Percentiles rank a stretch among this genome's conserved stretches.
These are phyloP conservation scores for Panaeolus papilionaceus DNA, from an alignment of 768 basidiomycete species.

Conservation along the genomic window DNA sequence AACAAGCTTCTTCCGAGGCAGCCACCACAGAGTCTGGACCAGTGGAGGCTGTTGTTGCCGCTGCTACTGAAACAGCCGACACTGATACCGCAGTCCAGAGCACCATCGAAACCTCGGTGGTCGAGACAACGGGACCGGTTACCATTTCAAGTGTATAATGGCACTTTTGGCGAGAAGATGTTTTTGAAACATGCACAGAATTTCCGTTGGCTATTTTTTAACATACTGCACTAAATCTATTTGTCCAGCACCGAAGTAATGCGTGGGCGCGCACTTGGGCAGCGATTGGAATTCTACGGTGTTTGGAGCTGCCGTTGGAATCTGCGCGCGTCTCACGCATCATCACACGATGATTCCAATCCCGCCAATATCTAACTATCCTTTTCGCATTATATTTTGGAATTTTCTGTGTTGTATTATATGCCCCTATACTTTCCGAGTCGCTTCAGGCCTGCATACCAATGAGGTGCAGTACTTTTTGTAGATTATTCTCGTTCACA, in stretches of 20 bases:
- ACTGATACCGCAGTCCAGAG: conserved; percentile 18
- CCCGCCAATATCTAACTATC: conserved; percentile 35
- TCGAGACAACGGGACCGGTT: not conserved
- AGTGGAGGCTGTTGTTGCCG: not conserved
- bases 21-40: conserved; percentile 4
- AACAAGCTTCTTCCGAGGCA: conserved; percentile 24
- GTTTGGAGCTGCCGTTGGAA: conserved; percentile 5
- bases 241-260: conserved; percentile 24
- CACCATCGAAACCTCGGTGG: not conserved
- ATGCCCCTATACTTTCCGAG: conserved; percentile 29
- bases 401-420: conserved; percentile 44
- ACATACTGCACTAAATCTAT: conserved; percentile 27
- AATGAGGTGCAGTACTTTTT: conserved; percentile 1
- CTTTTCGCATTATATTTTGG: conserved; percentile 42
- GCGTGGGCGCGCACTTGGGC: conserved; percentile 20
- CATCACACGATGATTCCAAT: conserved; percentile 24
- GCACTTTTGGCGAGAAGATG: not conserved
- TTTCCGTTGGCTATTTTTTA: conserved; percentile 25
- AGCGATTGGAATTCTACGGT: conserved; percentile 10
- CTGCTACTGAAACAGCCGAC: conserved; percentile 8
- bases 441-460: conserved; percentile 16
- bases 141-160: conserved; percentile 2
- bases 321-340: conserved; percentile 28
- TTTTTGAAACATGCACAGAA: conserved; percentile 19
- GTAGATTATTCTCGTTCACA: conserved; percentile 15